Conservation (phyloP, 1,284 basidiomycete genomes). For the Anthracocystis setariae region DNA sequence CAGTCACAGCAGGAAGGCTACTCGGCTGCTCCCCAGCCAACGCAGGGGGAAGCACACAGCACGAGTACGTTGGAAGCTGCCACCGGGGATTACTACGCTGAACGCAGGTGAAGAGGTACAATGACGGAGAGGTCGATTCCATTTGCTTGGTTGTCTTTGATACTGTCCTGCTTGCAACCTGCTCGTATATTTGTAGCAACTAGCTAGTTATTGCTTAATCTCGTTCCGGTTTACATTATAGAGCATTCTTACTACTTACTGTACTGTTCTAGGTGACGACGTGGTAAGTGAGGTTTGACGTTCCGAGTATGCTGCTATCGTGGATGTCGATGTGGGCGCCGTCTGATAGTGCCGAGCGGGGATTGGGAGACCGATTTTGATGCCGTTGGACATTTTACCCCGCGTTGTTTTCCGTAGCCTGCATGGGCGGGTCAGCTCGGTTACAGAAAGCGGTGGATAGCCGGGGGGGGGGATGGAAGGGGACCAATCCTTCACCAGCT, state of each 20-base stretch:
- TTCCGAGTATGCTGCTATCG: no score
- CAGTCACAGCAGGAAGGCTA: conserved; percentile 16
- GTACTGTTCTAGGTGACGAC: no score
- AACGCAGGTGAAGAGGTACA: conserved; percentile 14
- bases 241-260: not conserved
- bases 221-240: not conserved
- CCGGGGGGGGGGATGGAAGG: no score
- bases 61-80: conserved; percentile 41
- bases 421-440: no score
- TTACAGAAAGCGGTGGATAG: no score
- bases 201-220: conserved; percentile 1
- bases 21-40: conserved; percentile 3
- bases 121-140: no score
- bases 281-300: no score
- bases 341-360: no score
- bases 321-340: no score
- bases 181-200: not conserved
- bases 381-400: no score
- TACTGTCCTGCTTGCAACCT: not conserved
- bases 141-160: conserved; percentile 5
- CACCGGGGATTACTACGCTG: conserved; percentile 31
- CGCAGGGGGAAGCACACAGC: conserved; percentile 26
- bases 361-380: no score
- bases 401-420: no score
- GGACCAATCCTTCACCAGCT: not conserved